A percentile compares a stretch with the other conserved stretches of the same genome.
These are phyloP conservation scores for Nannizziopsis barbatae DNA, from an alignment of 2,329 filamentous ascomycete genomes.

Conservation along the genomic window DNA sequence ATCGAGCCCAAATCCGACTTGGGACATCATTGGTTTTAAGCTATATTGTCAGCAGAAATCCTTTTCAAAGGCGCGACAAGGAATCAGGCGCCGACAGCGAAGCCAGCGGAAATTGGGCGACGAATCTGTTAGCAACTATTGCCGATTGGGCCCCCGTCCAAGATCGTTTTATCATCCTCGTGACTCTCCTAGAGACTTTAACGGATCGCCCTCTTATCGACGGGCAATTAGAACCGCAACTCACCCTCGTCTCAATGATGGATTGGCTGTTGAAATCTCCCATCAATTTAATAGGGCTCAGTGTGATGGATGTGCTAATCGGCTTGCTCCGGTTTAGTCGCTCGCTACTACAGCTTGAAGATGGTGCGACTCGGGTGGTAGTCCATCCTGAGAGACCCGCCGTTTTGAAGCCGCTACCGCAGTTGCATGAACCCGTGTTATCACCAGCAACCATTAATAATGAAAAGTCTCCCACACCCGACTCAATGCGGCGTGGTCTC, in stretches of 20 bases:
- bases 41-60: conserved; percentile 53
- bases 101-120: conserved; percentile 60
- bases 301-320: conserved; percentile 86
- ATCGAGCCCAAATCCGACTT: conserved; percentile 65
- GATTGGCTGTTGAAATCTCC: conserved; percentile 74
- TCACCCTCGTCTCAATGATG: conserved; percentile 65
- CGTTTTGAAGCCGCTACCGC: conserved; percentile 5
- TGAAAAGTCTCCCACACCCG: conserved; percentile 22
- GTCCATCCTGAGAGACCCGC: not conserved
- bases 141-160: conserved; percentile 87
- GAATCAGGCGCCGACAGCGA: conserved; percentile 34
- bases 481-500: conserved; percentile 47
- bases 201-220: conserved; percentile 57
- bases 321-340: conserved; percentile 76
- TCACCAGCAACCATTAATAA: not conserved
- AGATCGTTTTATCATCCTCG: conserved; percentile 80
- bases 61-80: conserved; percentile 42
- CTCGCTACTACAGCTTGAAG: conserved; percentile 57
- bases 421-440: conserved; percentile 1
- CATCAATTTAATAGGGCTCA: conserved; percentile 87
- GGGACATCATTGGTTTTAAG: conserved; percentile 63
- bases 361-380: conserved; percentile 6
- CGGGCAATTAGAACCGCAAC: conserved; percentile 59
- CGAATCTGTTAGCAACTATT: conserved; percentile 66
- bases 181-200: conserved; percentile 68